phyloP scores from a whole-genome alignment of 768 basidiomycete genomes.

The Floccularia luteovirens region DNA sequence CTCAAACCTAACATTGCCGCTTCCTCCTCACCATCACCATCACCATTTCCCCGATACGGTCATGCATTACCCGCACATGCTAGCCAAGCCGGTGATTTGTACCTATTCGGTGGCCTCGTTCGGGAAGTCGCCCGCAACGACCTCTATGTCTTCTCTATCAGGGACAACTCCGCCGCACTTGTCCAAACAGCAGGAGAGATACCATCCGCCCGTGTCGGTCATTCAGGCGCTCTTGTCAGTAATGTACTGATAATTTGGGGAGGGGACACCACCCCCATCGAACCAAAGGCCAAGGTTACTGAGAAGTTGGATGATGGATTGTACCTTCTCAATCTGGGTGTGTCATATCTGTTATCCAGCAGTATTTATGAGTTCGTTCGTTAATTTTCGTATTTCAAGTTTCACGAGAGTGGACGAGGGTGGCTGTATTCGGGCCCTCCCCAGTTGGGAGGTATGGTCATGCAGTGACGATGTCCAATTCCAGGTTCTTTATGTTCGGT shows the following conservation, averaged over 20 bases:
- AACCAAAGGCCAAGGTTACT: slow-evolving; percentile 44
- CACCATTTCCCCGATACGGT: slow-evolving; percentile 95
- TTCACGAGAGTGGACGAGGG: slow-evolving; percentile 91
- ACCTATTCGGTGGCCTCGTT: slow-evolving; percentile 95
- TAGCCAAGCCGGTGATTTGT: slow-evolving; percentile 81
- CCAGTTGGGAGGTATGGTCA: slow-evolving; percentile 94
- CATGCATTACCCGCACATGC: slow-evolving; percentile 82
- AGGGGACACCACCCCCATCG: slow-evolving; percentile 90
- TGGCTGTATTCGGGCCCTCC: slow-evolving; percentile 65
- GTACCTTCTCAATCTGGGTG: slow-evolving; percentile 91
- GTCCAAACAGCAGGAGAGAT: slow-evolving; percentile 86
- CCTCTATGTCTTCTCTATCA: slow-evolving; percentile 82
- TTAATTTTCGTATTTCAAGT: slow-evolving; percentile 34
- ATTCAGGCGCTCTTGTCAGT: slow-evolving; percentile 92
- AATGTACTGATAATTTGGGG: slow-evolving; percentile 98
- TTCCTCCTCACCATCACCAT: slow-evolving; percentile 67
- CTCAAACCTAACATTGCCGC: slow-evolving; percentile 56
- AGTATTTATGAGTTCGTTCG: slow-evolving; percentile 3
- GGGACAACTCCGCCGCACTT: slow-evolving; percentile 71
- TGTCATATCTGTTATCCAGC: slow-evolving; percentile 18
- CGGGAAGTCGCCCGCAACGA: slow-evolving; percentile 87
- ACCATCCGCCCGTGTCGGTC: slow-evolving; percentile 89
- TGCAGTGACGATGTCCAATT: slow-evolving; percentile 85
- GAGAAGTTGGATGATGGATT: slow-evolving; percentile 89
- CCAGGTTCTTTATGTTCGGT: slow-evolving; percentile 91